A percentile compares a stretch with the other conserved stretches of the same genome.
phyloP scores from a whole-genome alignment of 2,329 filamentous ascomycete species.

The Clonostachys rhizophaga region DNA sequence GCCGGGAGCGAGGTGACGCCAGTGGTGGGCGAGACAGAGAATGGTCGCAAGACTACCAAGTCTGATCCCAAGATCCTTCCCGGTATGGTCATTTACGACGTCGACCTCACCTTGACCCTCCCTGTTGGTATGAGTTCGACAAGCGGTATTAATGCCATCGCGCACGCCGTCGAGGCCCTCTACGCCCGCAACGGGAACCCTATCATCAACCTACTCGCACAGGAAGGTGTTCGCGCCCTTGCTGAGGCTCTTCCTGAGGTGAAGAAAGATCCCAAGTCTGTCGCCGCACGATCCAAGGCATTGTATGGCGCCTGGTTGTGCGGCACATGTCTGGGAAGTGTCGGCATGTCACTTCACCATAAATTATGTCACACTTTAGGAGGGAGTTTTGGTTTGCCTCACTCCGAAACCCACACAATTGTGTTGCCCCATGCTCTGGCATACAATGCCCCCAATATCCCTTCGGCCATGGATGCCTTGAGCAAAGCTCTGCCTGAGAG shows the following conservation, averaged over 20 bases:
- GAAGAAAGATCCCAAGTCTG: slow-evolving; percentile 33
- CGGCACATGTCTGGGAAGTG: slow-evolving; percentile 53
- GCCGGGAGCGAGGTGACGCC: slow-evolving; percentile 61
- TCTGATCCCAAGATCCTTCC: slow-evolving; percentile 56
- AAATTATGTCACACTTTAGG: slow-evolving; percentile 64
- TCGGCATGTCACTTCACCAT: slow-evolving; percentile 62
- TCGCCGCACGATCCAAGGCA: slow-evolving; percentile 35
- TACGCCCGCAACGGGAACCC: slow-evolving; percentile 60
- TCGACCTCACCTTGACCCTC: slow-evolving; percentile 56
- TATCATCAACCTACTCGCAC: slow-evolving; percentile 51
- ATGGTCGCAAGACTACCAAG: slow-evolving; percentile 52
- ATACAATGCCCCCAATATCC: slow-evolving; percentile 54
- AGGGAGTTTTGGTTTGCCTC: slow-evolving; percentile 58
- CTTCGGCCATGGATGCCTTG: slow-evolving; percentile 44
- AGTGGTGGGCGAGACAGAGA: slow-evolving; percentile 56
- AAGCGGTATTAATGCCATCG: slow-evolving; percentile 62
- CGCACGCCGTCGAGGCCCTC: slow-evolving; percentile 53
- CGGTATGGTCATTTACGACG: slow-evolving; percentile 59
- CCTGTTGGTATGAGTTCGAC: slow-evolving; percentile 46
- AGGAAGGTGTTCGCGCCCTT: slow-evolving; percentile 51
- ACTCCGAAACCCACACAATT: slow-evolving; percentile 61
- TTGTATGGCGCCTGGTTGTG: slow-evolving; percentile 64
- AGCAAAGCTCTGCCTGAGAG: slow-evolving; percentile 49
- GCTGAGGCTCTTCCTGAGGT: slow-evolving; percentile 48
- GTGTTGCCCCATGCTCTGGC: slow-evolving; percentile 59